A percentile compares a stretch with the other conserved stretches of the same genome.
Conservation (phyloP, 306 rosid species). For the Cajanus cajan region DNA sequence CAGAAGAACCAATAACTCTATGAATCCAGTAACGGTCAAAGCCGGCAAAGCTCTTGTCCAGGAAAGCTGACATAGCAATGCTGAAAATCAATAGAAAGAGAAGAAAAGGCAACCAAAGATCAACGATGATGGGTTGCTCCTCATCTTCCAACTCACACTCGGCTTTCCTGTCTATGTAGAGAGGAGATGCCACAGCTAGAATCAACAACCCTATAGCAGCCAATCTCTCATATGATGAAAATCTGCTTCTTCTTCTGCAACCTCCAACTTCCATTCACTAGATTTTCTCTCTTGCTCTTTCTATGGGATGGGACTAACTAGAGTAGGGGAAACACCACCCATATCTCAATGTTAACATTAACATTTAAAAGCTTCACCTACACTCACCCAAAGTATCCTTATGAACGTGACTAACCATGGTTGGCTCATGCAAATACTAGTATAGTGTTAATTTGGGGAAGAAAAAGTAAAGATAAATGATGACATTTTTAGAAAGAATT, state of each 20-base stretch:
- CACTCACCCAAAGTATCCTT: not conserved
- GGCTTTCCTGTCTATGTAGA: conserved; percentile 60
- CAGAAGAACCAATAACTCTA: conserved; percentile 84
- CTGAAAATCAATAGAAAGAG: conserved; percentile 60
- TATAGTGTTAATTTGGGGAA: not conserved
- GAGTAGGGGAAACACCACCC: conserved; percentile 1
- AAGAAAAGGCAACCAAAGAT: conserved; percentile 58
- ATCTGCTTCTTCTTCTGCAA: conserved; percentile 43
- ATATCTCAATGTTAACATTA: not conserved
- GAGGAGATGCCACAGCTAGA: conserved; percentile 83
- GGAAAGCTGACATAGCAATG: conserved; percentile 48
- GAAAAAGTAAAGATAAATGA: not conserved
- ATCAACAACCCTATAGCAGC: conserved; percentile 56
- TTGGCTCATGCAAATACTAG: not conserved
- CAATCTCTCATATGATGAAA: conserved; percentile 60
- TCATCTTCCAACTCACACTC: conserved; percentile 51
- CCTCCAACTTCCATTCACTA: conserved; percentile 57
- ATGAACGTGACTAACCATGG: too few relatives aligned
- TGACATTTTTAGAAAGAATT: not conserved
- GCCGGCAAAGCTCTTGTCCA: conserved; percentile 52
- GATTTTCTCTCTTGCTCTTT: not conserved
- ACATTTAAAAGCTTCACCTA: not conserved
- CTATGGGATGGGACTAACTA: not conserved
- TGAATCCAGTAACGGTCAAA: conserved; percentile 87
- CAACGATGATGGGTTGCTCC: conserved; percentile 41